Evolutionary conservation across 192 early-diverging fungal species (phyloP).

Genomic region (Coemansia umbellata): DNA sequence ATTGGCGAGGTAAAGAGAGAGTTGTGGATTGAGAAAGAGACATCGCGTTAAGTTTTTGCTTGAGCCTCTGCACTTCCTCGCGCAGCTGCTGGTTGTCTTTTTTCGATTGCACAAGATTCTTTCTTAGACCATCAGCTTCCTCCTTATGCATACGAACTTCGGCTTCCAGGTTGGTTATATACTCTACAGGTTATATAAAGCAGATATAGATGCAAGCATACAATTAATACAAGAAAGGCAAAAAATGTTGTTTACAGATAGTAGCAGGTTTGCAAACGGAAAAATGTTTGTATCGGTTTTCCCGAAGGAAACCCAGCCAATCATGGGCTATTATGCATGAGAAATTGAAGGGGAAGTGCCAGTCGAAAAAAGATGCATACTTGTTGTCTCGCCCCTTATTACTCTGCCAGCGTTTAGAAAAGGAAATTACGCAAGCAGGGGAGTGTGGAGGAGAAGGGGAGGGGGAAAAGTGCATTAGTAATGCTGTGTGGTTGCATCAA

Average conservation of each 20-base stretch:
- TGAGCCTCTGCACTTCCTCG: slow-evolving; percentile 31
- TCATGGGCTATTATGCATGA: too few species aligned
- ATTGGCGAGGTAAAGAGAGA: background rate
- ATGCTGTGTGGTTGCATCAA: background rate
- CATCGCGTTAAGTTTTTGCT: slow-evolving; percentile 13
- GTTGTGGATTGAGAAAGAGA: background rate
- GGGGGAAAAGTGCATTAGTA: background rate
- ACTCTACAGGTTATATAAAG: too few species aligned
- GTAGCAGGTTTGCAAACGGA: background rate
- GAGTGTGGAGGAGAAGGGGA: background rate
- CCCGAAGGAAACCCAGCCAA: too few species aligned
- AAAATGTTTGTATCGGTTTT: too few species aligned
- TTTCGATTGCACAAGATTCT: slow-evolving; percentile 33
- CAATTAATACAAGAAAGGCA: too few species aligned
- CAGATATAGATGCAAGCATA: too few species aligned
- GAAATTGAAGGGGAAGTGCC: too few species aligned
- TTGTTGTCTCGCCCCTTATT: background rate
- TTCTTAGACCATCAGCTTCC: slow-evolving; percentile 50
- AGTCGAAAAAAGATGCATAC: too few species aligned
- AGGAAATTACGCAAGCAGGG: slow-evolving; percentile 21
- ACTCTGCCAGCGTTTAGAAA: background rate
- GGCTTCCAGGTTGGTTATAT: slow-evolving; percentile 59
- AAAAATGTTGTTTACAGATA: background rate
- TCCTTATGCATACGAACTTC: slow-evolving; percentile 55
- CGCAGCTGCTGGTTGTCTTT: slow-evolving; percentile 41